Percentiles rank a stretch among this genome's conserved stretches.
These are phyloP conservation scores for Globisporangium uncinulatum DNA, from an alignment of 352 stramenopile species.

Conservation along the genomic window DNA sequence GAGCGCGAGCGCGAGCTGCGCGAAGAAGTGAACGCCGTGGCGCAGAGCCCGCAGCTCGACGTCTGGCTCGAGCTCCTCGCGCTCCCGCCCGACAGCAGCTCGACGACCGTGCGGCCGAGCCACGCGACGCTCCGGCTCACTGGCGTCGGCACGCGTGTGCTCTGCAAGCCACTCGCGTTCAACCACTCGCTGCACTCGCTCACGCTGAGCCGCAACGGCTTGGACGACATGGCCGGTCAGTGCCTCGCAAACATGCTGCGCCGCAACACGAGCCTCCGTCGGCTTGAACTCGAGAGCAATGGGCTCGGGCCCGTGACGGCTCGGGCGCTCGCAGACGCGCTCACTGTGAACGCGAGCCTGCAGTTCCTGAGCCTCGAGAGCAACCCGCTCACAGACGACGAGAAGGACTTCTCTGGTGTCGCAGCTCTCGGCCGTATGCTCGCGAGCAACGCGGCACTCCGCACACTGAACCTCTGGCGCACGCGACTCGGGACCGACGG, in stretches of 20 bases:
- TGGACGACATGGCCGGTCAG: slow-evolving; percentile 64
- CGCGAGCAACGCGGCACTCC: slow-evolving; percentile 48
- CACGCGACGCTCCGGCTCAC: slow-evolving; percentile 53
- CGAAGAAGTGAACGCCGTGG: slow-evolving; percentile 72
- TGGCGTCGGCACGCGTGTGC: slow-evolving; percentile 42
- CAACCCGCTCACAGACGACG: slow-evolving; percentile 72
- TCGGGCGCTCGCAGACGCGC: slow-evolving; percentile 48
- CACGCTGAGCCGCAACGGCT: slow-evolving; percentile 55
- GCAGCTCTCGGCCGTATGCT: slow-evolving; percentile 52
- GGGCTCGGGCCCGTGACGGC: slow-evolving; percentile 40
- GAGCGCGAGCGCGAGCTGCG: slow-evolving; percentile 64
- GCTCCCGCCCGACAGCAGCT: slow-evolving; percentile 14
- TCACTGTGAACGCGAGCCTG: slow-evolving; percentile 46
- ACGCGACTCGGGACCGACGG: slow-evolving; percentile 60
- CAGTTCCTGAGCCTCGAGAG: slow-evolving; percentile 67
- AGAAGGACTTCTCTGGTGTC: slow-evolving; percentile 68
- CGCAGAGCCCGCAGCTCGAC: slow-evolving; percentile 56
- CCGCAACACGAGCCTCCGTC: slow-evolving; percentile 53
- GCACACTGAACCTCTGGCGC: slow-evolving; percentile 68
- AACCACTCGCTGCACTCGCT: slow-evolving; percentile 63
- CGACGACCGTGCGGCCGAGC: slow-evolving; percentile 24
- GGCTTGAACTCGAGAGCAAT: slow-evolving; percentile 69
- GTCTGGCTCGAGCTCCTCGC: slow-evolving; percentile 67
- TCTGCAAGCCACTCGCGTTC: slow-evolving; percentile 67
- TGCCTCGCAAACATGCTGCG: slow-evolving; percentile 49